phyloP scores from a whole-genome alignment of 331 rosid species.

The Rhamnella rubrinervis region DNA sequence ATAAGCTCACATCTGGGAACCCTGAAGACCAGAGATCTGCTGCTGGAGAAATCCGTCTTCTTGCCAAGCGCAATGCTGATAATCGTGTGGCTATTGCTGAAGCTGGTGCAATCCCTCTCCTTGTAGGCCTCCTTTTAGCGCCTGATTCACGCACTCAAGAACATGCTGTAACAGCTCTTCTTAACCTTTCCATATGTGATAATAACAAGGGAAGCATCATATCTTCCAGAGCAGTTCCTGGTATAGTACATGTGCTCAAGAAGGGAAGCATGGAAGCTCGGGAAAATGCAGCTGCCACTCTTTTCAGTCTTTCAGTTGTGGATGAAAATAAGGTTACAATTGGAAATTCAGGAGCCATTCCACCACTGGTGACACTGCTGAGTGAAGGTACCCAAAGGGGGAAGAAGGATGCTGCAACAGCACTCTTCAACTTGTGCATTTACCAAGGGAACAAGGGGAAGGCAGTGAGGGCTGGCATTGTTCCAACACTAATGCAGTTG shows the following conservation, averaged over 20 bases:
- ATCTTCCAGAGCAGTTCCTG: conserved; percentile 81
- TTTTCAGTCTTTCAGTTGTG: conserved; percentile 89
- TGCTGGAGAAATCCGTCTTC: conserved; percentile 93
- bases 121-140: conserved; percentile 65
- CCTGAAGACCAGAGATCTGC: conserved; percentile 83
- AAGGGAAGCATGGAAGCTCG: conserved; percentile 98
- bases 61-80: conserved; percentile 93
- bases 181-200: conserved; percentile 92
- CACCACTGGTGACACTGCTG: conserved; percentile 75
- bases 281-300: conserved; percentile 98
- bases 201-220: conserved; percentile 82
- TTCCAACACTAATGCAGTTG: conserved; percentile 79
- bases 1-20: conserved; percentile 57
- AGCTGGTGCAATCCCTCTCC: conserved; percentile 95
- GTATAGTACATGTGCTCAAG: conserved; percentile 82
- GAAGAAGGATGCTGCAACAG: conserved; percentile 96
- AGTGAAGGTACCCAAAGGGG: conserved; percentile 97
- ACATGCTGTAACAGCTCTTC: conserved; percentile 93
- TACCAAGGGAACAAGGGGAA: conserved; percentile 91
- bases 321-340: conserved; percentile 90
- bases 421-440: conserved; percentile 93
- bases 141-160: conserved; percentile 92
- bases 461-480: conserved; percentile 90
- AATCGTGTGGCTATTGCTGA: conserved; percentile 96
- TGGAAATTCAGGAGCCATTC: conserved; percentile 88